These are phyloP conservation scores for Zymoseptoria tritici DNA, from an alignment of 2,329 filamentous ascomycete species.

Conservation along the genomic window DNA sequence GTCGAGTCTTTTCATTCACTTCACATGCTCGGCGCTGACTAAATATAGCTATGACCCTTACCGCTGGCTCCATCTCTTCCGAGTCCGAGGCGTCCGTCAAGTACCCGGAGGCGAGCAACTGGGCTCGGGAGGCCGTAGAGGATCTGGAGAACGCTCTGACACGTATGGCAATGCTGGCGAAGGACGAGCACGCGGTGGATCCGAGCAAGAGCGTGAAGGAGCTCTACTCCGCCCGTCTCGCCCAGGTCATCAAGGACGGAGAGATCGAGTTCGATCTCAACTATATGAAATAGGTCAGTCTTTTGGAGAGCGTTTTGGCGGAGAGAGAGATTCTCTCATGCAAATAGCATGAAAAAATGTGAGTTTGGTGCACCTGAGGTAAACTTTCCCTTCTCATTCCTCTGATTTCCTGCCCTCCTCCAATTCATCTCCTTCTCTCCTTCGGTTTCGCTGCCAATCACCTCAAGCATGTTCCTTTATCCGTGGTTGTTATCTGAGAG, in stretches of 20 bases:
- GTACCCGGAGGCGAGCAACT: slow-evolving; percentile 23
- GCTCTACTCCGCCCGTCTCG: slow-evolving; percentile 26
- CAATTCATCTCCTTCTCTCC: neutral
- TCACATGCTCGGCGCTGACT: neutral
- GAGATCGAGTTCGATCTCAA: slow-evolving; percentile 20
- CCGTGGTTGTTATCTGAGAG: neutral
- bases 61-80: neutral
- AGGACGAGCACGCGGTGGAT: slow-evolving; percentile 25
- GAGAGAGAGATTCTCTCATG: neutral
- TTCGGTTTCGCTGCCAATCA: neutral
- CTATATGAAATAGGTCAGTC: slow-evolving; percentile 7
- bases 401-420: neutral
- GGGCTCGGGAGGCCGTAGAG: slow-evolving; percentile 27
- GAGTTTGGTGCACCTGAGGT: neutral
- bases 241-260: slow-evolving; percentile 18
- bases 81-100: neutral
- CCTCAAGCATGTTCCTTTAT: neutral
- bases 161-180: slow-evolving; percentile 27
- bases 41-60: neutral
- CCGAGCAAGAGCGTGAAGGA: slow-evolving; percentile 18
- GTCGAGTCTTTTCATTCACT: neutral
- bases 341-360: neutral
- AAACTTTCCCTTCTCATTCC: neutral
- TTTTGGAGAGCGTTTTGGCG: neutral
- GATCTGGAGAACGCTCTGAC: slow-evolving; percentile 22